A percentile compares a stretch with the other conserved stretches of the same genome.
Conservation (phyloP, 1,139 yeast genomes). For the Tardiomyces digboiensis region DNA sequence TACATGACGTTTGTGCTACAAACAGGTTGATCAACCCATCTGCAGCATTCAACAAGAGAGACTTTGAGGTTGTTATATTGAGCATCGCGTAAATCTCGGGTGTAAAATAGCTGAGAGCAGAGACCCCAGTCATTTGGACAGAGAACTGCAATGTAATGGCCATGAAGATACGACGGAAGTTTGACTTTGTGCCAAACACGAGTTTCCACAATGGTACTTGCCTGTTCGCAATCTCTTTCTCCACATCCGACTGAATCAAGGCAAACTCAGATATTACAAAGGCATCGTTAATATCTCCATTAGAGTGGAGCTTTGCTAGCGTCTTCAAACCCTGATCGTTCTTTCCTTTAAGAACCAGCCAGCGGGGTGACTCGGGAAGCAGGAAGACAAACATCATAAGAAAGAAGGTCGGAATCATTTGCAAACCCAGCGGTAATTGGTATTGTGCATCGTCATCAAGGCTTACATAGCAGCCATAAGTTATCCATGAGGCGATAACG, state of each 20-base stretch:
- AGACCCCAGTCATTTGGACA: constrained; percentile 33
- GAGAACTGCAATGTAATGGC: constrained; percentile 43
- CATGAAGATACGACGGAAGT: constrained; percentile 46
- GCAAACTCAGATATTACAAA: constrained; percentile 37
- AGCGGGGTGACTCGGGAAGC: constrained; percentile 67
- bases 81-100: not conserved
- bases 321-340: constrained; percentile 37
- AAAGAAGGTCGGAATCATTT: not conserved
- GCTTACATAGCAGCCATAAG: not conserved
- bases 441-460: not conserved
- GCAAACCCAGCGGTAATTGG: not conserved
- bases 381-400: constrained; percentile 25
- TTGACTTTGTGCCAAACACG: constrained; percentile 1
- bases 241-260: constrained; percentile 33
- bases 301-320: constrained; percentile 33
- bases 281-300: constrained; percentile 15
- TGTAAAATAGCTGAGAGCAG: constrained; percentile 20
- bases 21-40: not conserved
- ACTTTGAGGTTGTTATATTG: not conserved
- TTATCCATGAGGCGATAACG: not conserved
- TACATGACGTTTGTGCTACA: not conserved
- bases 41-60: not conserved
- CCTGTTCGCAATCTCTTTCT: constrained; percentile 25
- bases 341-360: constrained; percentile 43
- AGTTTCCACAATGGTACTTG: constrained; percentile 37